Conservation (phyloP, 2,329 filamentous ascomycete genomes). For the Juglanconis juglandina region DNA sequence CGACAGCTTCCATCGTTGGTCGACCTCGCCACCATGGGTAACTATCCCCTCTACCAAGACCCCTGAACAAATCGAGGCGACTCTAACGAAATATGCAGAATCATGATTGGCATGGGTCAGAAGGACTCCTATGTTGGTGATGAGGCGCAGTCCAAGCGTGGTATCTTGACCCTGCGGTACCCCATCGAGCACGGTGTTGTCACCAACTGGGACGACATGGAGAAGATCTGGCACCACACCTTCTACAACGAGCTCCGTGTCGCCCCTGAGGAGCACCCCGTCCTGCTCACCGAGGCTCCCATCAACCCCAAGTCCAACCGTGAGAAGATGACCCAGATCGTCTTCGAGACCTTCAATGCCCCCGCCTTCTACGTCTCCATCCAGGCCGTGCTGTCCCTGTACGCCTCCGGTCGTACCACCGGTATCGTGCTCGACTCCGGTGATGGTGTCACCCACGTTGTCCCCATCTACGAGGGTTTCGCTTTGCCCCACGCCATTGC, state of each 20-base stretch:
- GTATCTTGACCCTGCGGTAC: slow-evolving; percentile 99
- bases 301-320: slow-evolving; percentile 99
- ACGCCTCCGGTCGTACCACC: slow-evolving; percentile 99
- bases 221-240: slow-evolving; percentile 99
- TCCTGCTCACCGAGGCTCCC: slow-evolving; percentile 96
- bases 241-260: slow-evolving; percentile 99
- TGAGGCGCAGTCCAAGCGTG: slow-evolving; percentile 99
- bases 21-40: slow-evolving; percentile 99
- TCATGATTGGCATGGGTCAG: slow-evolving; percentile 99
- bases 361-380: slow-evolving; percentile 99
- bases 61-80: neutral
- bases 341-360: slow-evolving; percentile 99
- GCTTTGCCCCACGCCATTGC: slow-evolving; percentile 99
- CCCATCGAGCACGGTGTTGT: slow-evolving; percentile 99
- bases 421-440: slow-evolving; percentile 99
- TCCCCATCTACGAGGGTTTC: slow-evolving; percentile 99
- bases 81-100: slow-evolving; percentile 44
- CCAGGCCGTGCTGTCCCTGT: slow-evolving; percentile 91
- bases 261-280: slow-evolving; percentile 98
- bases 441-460: slow-evolving; percentile 99
- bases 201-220: slow-evolving; percentile 99
- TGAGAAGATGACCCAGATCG: slow-evolving; percentile 99
- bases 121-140: slow-evolving; percentile 99
- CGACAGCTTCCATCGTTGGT: slow-evolving; percentile 93
- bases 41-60: slow-evolving; percentile 73